Conservation (phyloP, 2,329 filamentous ascomycete genomes). For the Cercospora citrullina region DNA sequence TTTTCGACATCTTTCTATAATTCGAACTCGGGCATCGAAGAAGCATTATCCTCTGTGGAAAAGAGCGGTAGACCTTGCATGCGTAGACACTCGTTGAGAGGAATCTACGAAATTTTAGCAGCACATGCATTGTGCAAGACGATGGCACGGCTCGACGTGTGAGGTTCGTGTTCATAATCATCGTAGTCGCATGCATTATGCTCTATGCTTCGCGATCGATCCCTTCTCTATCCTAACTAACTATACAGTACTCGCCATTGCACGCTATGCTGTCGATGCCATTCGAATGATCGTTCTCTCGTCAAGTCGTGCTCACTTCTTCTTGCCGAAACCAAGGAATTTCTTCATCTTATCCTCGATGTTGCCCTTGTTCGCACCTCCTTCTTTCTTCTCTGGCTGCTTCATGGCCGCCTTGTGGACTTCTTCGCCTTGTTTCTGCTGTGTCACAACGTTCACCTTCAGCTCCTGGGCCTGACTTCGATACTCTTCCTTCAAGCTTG, state of each 20-base stretch:
- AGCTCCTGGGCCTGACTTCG: conserved; percentile 66
- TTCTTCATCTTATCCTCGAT: conserved; percentile 60
- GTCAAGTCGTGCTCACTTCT: conserved; percentile 40
- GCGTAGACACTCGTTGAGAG: too few species aligned
- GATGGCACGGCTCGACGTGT: neutral
- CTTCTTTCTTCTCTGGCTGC: conserved; percentile 31
- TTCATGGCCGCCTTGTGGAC: conserved; percentile 33
- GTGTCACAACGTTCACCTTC: conserved; percentile 61
- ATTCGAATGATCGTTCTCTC: neutral
- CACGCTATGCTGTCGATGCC: conserved; percentile 1
- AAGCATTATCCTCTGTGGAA: too few species aligned
- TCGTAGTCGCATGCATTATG: neutral
- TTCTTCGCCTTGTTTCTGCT: conserved; percentile 37
- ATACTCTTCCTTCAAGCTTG: conserved; percentile 61
- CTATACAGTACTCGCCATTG: neutral
- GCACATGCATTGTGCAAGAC: too few species aligned
- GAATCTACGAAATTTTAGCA: too few species aligned
- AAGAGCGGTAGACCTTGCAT: too few species aligned
- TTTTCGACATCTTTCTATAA: too few species aligned
- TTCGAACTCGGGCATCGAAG: too few species aligned
- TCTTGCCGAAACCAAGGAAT: conserved; percentile 72
- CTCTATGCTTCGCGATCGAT: neutral
- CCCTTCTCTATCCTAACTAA: neutral
- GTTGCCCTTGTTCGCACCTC: conserved; percentile 36
- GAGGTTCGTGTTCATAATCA: neutral